A percentile compares a stretch with the other conserved stretches of the same genome.
phyloP scores from a whole-genome alignment of 73 alveolate species.

The Stentor coeruleus region DNA sequence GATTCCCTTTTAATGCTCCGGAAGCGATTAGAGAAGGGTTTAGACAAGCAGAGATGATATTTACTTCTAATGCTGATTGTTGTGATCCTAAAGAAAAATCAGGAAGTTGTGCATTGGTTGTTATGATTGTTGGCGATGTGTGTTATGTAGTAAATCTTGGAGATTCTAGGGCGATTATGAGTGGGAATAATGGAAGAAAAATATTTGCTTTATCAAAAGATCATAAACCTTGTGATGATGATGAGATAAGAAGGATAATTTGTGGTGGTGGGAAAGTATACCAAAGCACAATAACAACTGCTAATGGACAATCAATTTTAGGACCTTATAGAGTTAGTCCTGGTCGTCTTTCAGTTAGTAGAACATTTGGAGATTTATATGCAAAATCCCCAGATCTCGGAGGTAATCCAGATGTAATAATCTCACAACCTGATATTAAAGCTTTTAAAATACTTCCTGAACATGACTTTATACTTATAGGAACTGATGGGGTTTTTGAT shows the following conservation, averaged over 20 bases:
- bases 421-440: slow-evolving; percentile 71
- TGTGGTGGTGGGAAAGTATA: slow-evolving; percentile 47
- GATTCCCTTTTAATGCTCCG: slow-evolving; percentile 83
- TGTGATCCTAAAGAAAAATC: slow-evolving; percentile 53
- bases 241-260: slow-evolving; percentile 38
- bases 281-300: slow-evolving; percentile 26
- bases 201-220: slow-evolving; percentile 35
- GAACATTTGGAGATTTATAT: slow-evolving; percentile 84
- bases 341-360: slow-evolving; percentile 66
- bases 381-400: slow-evolving; percentile 76
- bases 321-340: slow-evolving; percentile 83
- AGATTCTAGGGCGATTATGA: slow-evolving; percentile 12
- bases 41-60: slow-evolving; percentile 82
- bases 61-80: slow-evolving; percentile 58
- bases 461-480: slow-evolving; percentile 47
- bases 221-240: slow-evolving; percentile 53
- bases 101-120: slow-evolving; percentile 75
- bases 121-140: slow-evolving; percentile 51
- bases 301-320: slow-evolving; percentile 29
- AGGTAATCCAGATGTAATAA: slow-evolving; percentile 73
- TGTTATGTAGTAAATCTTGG: slow-evolving; percentile 9
- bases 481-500: slow-evolving; percentile 59
- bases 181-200: not conserved
- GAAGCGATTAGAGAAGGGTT: slow-evolving; percentile 88
- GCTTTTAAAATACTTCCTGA: slow-evolving; percentile 36